Conservation (phyloP, 345 rosid genomes). For the Chamaenerion angustifolium region DNA sequence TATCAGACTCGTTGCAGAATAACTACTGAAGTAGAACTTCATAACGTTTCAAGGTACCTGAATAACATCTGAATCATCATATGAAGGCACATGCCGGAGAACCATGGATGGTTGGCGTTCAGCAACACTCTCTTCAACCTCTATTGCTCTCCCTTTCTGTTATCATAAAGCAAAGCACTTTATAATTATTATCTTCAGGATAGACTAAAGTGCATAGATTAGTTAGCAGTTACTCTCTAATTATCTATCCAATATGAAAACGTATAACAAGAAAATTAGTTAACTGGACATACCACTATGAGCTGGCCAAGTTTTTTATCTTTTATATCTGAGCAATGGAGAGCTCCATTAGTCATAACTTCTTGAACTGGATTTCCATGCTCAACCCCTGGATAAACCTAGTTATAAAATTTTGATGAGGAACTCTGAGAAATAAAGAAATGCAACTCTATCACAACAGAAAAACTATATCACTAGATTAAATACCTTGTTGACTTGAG, state of each 20-base stretch:
- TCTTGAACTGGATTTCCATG: constrained; percentile 9
- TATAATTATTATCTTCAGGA: neutral
- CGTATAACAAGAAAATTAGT: too few relatives aligned
- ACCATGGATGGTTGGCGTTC: constrained; percentile 46
- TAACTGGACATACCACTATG: constrained; percentile 13
- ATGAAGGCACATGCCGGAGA: constrained; percentile 19
- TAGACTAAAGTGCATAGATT: neutral
- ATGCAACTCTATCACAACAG: neutral
- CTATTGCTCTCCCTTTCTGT: constrained; percentile 49
- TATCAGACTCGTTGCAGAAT: neutral
- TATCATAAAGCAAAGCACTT: constrained; percentile 10
- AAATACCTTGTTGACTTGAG: constrained; percentile 15
- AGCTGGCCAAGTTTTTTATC: constrained; percentile 11
- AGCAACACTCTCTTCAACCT: constrained; percentile 30
- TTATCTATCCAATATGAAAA: too few relatives aligned
- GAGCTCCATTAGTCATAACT: constrained; percentile 9
- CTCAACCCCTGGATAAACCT: constrained; percentile 1
- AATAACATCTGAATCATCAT: constrained; percentile 45
- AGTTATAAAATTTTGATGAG: neutral
- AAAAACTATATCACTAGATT: neutral
- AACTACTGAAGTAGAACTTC: too few relatives aligned
- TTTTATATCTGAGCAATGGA: constrained; percentile 10
- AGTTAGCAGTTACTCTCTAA: neutral
- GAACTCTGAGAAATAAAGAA: neutral
- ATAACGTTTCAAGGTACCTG: too few relatives aligned